These are phyloP conservation scores for Chaetomium cochliodes DNA, from an alignment of 495 filamentous ascomycete genomes.

Conservation along the genomic window DNA sequence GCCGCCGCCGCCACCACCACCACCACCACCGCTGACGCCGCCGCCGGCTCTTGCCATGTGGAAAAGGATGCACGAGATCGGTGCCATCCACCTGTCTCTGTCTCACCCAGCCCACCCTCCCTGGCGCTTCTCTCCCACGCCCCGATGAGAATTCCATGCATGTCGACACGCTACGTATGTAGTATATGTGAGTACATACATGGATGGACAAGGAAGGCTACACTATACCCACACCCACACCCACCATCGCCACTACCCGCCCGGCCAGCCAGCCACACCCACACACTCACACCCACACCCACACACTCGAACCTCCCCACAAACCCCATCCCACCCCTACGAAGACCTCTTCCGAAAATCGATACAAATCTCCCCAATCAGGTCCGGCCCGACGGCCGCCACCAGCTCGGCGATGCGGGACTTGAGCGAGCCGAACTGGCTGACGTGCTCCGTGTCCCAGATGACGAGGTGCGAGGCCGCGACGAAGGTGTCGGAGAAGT, in stretches of 20 bases:
- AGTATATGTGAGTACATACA: no score
- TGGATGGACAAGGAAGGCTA: no score
- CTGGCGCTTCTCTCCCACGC: no score
- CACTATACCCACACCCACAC: not conserved
- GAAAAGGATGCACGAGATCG: not conserved
- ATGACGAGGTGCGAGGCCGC: conserved; percentile 56
- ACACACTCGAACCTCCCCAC: no score
- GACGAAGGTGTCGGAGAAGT: conserved; percentile 32
- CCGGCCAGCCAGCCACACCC: no score
- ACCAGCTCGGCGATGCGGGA: conserved; percentile 72
- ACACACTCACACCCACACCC: not conserved
- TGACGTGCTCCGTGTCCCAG: conserved; percentile 63
- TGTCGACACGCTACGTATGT: not conserved
- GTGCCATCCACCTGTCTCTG: not conserved
- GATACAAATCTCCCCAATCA: conserved; percentile 57
- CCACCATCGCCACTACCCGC: not conserved
- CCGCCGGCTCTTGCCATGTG: not conserved
- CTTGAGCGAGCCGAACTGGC: conserved; percentile 56
- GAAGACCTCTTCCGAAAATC: conserved; percentile 31
- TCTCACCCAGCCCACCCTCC: not conserved
- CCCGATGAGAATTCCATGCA: no score
- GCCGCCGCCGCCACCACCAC: no score
- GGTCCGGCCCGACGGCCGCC: conserved; percentile 68
- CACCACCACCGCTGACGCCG: no score
- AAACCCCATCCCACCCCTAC: not conserved